Percentiles rank a stretch among this genome's conserved stretches.
Evolutionary conservation across 306 rosid genomes (phyloP).

Genomic region (Macrotyloma uniflorum): DNA sequence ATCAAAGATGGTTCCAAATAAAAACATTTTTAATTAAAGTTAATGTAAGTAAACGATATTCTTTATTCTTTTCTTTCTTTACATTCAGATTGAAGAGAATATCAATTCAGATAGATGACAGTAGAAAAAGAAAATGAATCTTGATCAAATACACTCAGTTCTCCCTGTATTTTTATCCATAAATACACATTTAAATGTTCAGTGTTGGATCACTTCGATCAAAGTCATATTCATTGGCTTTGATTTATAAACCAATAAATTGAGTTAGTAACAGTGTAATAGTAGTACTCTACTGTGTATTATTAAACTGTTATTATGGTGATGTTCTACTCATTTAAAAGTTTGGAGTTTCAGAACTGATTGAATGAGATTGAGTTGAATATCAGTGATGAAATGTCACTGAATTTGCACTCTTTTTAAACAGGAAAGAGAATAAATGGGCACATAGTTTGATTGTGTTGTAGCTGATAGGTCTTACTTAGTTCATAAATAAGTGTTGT

Average conservation of each 20-base stretch:
- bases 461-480: neutral
- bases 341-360: no score
- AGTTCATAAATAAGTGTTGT: neutral
- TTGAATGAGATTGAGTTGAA: no score
- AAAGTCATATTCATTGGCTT: constrained; percentile 9
- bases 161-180: neutral
- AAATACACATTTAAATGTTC: neutral
- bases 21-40: no score
- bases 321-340: no score
- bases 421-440: neutral
- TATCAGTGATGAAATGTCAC: no score
- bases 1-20: no score
- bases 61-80: no score
- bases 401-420: neutral
- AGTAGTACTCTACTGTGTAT: no score
- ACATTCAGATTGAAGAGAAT: no score
- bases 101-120: no score
- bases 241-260: constrained; percentile 22
- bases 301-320: neutral
- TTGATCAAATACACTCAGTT: neutral
- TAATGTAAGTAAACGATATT: no score
- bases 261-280: neutral
- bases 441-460: neutral
- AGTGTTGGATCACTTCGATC: constrained; percentile 22
- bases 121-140: no score